phyloP scores from a whole-genome alignment of 345 rosid species.

The Populus davidiana region DNA sequence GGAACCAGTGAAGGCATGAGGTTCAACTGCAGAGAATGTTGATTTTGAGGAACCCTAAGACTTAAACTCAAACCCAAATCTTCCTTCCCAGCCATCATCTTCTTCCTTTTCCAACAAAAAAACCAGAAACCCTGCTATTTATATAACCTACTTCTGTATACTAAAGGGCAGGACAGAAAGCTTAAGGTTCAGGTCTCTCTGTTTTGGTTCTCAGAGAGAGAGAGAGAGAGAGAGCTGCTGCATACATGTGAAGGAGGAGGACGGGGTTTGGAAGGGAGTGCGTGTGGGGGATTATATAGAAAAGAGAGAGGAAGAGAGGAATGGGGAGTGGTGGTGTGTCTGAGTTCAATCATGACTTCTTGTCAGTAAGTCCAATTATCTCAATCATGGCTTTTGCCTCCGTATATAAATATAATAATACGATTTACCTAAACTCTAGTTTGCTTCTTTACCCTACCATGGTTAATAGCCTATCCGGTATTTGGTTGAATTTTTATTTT shows the following conservation, averaged over 20 bases:
- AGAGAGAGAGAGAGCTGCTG: too few relatives aligned
- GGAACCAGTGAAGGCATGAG: slow-evolving; percentile 40
- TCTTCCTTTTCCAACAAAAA: neutral
- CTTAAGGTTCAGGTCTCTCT: neutral
- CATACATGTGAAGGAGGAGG: too few relatives aligned
- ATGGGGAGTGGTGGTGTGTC: slow-evolving; percentile 21
- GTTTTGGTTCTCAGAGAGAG: neutral
- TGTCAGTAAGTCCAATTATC: slow-evolving; percentile 54
- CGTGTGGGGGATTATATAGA: slow-evolving; percentile 47
- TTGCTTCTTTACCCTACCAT: too few relatives aligned
- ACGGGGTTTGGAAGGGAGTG: neutral
- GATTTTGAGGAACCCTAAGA: slow-evolving; percentile 54
- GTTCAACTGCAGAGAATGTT: slow-evolving; percentile 50
- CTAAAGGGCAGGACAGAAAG: neutral
- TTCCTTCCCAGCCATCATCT: slow-evolving; percentile 61
- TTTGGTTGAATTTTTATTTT: too few relatives aligned
- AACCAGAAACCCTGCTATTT: neutral
- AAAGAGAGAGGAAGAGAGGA: neutral
- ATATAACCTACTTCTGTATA: neutral
- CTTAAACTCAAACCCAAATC: slow-evolving; percentile 83
- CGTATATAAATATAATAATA: neutral
- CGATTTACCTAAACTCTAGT: too few relatives aligned
- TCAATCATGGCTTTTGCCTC: slow-evolving; percentile 52
- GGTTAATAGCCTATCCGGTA: too few relatives aligned
- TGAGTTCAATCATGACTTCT: slow-evolving; percentile 52